Conservation (phyloP, 1,284 basidiomycete genomes). For the Ceratobasidium sp. region DNA sequence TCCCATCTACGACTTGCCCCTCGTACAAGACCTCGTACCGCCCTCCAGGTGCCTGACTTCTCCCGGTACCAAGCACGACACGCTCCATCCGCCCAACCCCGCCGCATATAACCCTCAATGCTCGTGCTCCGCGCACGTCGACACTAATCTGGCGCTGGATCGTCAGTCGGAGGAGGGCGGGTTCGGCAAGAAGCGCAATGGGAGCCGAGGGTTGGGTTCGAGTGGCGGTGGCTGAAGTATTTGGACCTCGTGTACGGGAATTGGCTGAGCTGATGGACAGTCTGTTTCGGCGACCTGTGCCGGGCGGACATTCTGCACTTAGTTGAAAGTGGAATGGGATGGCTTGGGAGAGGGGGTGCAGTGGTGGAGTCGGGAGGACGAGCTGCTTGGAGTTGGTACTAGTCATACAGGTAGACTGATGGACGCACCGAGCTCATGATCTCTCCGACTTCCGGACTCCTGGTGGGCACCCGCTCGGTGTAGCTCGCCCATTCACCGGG, state of each 20-base stretch:
- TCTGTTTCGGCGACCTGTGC: background rate
- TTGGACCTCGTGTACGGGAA: slow-evolving; percentile 2
- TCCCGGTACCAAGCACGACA: slow-evolving; percentile 9
- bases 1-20: background rate
- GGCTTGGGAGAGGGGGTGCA: slow-evolving; percentile 39
- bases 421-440: slow-evolving; percentile 37
- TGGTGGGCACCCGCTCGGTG: slow-evolving; percentile 35
- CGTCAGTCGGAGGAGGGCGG: slow-evolving; percentile 36
- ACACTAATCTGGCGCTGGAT: slow-evolving; percentile 41
- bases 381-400: slow-evolving; percentile 28
- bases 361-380: slow-evolving; percentile 39
- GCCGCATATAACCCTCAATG: slow-evolving; percentile 19
- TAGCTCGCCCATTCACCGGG: slow-evolving; percentile 41
- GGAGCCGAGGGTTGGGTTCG: slow-evolving; percentile 18
- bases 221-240: background rate
- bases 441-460: slow-evolving; percentile 35
- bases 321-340: slow-evolving; percentile 42
- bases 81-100: slow-evolving; percentile 26
- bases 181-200: slow-evolving; percentile 31
- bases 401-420: background rate
- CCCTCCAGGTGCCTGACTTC: background rate
- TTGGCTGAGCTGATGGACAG: slow-evolving; percentile 9
- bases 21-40: slow-evolving; percentile 16
- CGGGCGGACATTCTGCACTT: slow-evolving; percentile 34
- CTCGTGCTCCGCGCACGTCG: slow-evolving; percentile 38